Conservation (phyloP, 2,329 filamentous ascomycete species). For the Blumeria hordei region DNA sequence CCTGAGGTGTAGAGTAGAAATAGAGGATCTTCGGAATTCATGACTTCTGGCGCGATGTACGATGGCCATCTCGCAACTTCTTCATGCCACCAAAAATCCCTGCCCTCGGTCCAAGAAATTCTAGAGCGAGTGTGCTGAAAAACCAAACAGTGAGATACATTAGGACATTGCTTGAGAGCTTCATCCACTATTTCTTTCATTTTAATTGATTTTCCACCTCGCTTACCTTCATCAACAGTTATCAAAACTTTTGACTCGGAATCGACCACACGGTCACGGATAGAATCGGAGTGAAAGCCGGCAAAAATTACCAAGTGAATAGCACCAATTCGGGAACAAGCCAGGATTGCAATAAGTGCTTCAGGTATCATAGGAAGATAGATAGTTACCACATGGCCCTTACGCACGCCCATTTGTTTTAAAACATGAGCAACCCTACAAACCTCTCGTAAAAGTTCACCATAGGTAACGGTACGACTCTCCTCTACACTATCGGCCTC, state of each 20-base stretch:
- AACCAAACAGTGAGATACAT: slow-evolving; percentile 64
- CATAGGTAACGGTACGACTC: slow-evolving; percentile 76
- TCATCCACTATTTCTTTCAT: slow-evolving; percentile 99
- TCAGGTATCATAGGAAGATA: slow-evolving; percentile 99
- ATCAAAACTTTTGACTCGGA: slow-evolving; percentile 83
- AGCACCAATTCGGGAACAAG: slow-evolving; percentile 76
- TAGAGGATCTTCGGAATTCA: slow-evolving; percentile 85
- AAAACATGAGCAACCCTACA: slow-evolving; percentile 69
- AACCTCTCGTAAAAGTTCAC: slow-evolving; percentile 79
- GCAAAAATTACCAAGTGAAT: slow-evolving; percentile 96
- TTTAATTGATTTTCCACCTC: slow-evolving; percentile 86
- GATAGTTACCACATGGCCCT: slow-evolving; percentile 90
- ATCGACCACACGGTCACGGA: slow-evolving; percentile 84
- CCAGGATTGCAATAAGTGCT: slow-evolving; percentile 73
- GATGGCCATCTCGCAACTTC: slow-evolving; percentile 90
- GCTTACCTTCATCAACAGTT: slow-evolving; percentile 92
- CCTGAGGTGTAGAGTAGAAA: slow-evolving; percentile 97
- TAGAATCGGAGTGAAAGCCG: slow-evolving; percentile 87
- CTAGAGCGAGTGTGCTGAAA: slow-evolving; percentile 90
- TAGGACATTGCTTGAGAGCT: slow-evolving; percentile 83
- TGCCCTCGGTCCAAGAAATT: slow-evolving; percentile 44
- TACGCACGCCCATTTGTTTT: slow-evolving; percentile 87
- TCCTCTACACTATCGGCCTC: slow-evolving; percentile 80
- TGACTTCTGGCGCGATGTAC: slow-evolving; percentile 70
- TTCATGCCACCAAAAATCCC: slow-evolving; percentile 97